Evolutionary conservation across 768 basidiomycete species (phyloP).

Genomic region (Thelephora aurantiotincta): DNA sequence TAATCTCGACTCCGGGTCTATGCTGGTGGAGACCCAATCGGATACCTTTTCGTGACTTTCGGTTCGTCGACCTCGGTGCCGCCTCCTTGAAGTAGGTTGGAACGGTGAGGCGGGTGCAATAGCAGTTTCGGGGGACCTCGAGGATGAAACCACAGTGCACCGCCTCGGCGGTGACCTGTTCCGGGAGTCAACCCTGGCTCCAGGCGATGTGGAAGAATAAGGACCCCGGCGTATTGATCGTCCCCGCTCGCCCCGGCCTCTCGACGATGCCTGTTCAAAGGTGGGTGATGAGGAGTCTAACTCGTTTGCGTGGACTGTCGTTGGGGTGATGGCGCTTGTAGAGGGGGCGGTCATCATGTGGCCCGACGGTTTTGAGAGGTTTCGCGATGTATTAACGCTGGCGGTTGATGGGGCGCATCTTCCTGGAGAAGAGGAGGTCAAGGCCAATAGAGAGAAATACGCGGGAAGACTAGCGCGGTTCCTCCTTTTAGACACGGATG

Average conservation of each 20-base stretch:
- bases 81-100: constrained; percentile 5
- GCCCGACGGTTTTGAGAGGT: constrained; percentile 13
- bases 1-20: constrained; percentile 22
- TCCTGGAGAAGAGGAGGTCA: constrained; percentile 13
- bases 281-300: constrained; percentile 10
- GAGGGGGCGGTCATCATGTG: constrained; percentile 14
- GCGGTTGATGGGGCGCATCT: constrained; percentile 8
- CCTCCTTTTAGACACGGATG: constrained; percentile 23
- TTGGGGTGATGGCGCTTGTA: not conserved
- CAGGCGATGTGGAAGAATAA: constrained; percentile 13
- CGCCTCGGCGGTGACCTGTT: constrained; percentile 13
- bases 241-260: constrained; percentile 8
- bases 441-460: constrained; percentile 53
- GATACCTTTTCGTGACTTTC: constrained; percentile 29
- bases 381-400: constrained; percentile 9
- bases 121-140: not conserved
- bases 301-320: constrained; percentile 9
- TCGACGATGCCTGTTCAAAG: constrained; percentile 7
- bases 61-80: constrained; percentile 11
- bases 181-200: constrained; percentile 11
- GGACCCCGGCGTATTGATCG: constrained; percentile 11
- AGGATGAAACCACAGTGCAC: not conserved
- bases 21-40: constrained; percentile 30
- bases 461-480: constrained; percentile 65
- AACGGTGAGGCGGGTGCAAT: constrained; percentile 4